A percentile compares a stretch with the other conserved stretches of the same genome.
Evolutionary conservation across 495 filamentous ascomycete species (phyloP).

Genomic region (Rhypophila decipiens): DNA sequence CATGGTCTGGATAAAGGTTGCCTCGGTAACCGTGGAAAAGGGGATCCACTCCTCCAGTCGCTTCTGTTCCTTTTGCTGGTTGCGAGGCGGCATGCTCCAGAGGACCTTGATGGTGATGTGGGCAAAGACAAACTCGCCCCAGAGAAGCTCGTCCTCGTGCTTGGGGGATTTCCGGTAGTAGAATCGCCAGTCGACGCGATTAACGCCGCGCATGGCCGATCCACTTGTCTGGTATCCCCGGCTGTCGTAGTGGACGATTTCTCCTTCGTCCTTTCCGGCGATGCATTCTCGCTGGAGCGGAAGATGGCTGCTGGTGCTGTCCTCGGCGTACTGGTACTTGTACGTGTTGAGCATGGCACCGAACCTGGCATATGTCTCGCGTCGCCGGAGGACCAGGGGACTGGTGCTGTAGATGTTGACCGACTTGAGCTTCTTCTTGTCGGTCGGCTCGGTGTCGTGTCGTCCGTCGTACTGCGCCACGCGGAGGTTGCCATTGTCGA

Average conservation of each 20-base stretch:
- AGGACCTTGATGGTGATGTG: slow-evolving; percentile 51
- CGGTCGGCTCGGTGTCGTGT: slow-evolving; percentile 39
- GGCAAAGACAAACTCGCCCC: slow-evolving; percentile 50
- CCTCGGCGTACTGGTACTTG: slow-evolving; percentile 30
- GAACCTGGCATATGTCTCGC: slow-evolving; percentile 38
- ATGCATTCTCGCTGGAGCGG: slow-evolving; percentile 46
- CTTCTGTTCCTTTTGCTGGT: slow-evolving; percentile 46
- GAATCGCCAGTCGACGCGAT: slow-evolving; percentile 51
- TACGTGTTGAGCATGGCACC: not conserved
- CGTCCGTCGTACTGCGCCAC: slow-evolving; percentile 42
- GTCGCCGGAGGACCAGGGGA: slow-evolving; percentile 41
- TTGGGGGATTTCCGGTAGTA: slow-evolving; percentile 52
- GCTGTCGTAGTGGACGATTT: slow-evolving; percentile 48
- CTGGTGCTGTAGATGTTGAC: slow-evolving; percentile 44
- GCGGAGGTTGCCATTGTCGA: slow-evolving; percentile 35
- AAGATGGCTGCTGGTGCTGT: slow-evolving; percentile 25
- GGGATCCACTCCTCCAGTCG: slow-evolving; percentile 55
- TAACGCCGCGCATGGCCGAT: slow-evolving; percentile 49
- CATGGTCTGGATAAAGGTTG: slow-evolving; percentile 48
- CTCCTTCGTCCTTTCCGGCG: slow-evolving; percentile 37
- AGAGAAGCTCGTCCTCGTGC: slow-evolving; percentile 51
- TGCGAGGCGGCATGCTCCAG: slow-evolving; percentile 52
- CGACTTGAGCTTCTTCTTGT: slow-evolving; percentile 33
- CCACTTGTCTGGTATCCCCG: slow-evolving; percentile 50
- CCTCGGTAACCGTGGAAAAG: slow-evolving; percentile 52